phyloP scores from a whole-genome alignment of 371 early-diverging fungal species.

The Lichtheimia ramosa region DNA sequence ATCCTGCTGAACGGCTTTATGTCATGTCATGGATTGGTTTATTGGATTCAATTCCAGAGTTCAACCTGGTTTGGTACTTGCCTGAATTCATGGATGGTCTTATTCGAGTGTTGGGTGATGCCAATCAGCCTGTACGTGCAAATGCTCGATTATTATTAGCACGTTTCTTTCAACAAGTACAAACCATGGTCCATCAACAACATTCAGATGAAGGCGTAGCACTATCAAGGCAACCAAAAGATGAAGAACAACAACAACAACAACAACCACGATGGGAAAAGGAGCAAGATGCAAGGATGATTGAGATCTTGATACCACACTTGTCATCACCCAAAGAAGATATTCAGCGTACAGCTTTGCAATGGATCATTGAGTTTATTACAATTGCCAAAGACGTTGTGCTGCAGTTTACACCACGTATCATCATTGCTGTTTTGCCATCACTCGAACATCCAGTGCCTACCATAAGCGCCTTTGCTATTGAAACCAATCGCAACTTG shows the following conservation, averaged over 20 bases:
- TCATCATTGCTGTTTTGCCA: constrained; percentile 78
- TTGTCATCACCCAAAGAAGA: constrained; percentile 78
- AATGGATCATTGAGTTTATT: constrained; percentile 86
- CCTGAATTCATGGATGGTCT: constrained; percentile 90
- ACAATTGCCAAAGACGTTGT: constrained; percentile 74
- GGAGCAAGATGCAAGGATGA: constrained; percentile 75
- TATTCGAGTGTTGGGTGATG: constrained; percentile 79
- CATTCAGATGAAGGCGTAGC: constrained; percentile 5
- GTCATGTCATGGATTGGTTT: constrained; percentile 91
- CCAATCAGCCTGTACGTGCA: constrained; percentile 79
- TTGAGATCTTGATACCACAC: constrained; percentile 77
- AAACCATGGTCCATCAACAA: constrained; percentile 53
- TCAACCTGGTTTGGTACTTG: constrained; percentile 81
- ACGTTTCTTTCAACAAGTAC: constrained; percentile 79
- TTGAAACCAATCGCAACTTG: constrained; percentile 69
- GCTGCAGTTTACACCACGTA: constrained; percentile 70
- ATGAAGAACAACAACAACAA: background rate
- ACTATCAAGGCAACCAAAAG: background rate
- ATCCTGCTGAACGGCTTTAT: constrained; percentile 83
- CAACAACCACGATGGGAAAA: constrained; percentile 36
- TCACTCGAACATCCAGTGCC: constrained; percentile 68
- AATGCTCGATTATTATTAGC: constrained; percentile 68
- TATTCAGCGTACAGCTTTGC: constrained; percentile 81
- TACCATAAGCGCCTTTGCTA: constrained; percentile 66
- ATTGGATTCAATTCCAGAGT: constrained; percentile 84